Evolutionary conservation across 2,329 filamentous ascomycete species (phyloP), one percentile per base, ranked within the genome.

Genomic region (Talaromyces sp.): DNA sequence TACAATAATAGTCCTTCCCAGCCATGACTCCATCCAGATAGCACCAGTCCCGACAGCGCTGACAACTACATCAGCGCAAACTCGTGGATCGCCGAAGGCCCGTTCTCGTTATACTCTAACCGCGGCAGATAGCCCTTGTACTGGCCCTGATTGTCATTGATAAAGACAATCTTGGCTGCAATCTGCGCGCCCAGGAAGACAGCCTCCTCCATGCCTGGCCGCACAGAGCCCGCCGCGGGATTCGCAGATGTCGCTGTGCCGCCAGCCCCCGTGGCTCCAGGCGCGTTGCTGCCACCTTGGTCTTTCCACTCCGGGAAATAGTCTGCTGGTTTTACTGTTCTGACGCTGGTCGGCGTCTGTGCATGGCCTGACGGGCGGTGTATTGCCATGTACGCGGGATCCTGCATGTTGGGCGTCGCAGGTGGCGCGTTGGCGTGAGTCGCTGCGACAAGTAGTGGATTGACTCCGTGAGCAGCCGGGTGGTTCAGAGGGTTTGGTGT

Each of bases 221-320:
- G 66, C 27, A 65, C 68, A 9, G 72, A 65, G 2, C 70, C 85
- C 84, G 61, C 85, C 82, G 66, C 66, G 31, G 68, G 68, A 23
- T 66, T 59, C 8, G 59, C 60, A 18, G 66, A 61, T 12, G 62
- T 62, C 44, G 51, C 60, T 9, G 62, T 63, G 23, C 63, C 64
- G 4, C 65, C 65, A 6, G 64, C 63, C 14, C 64, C 66, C 16
- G 67, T 74, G 50, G 71, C 67, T 1, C 72, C 72, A 7, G 73
- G 70, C 6, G 70, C 67, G 47, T 75, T 75, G 59, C 66, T 68
- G 68, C 76, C 34, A 5, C 64, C 75, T 61, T 87, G 85, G 77
- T 90, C 93, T 72, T 92, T 92, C 92, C 92, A 97, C 75, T 96
- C 93, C 10, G 89, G 86, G 67, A 96, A 89, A 75, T 97, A 96